Conservation (phyloP, 192 early-diverging fungal genomes). For the Blastocladiella britannica region DNA sequence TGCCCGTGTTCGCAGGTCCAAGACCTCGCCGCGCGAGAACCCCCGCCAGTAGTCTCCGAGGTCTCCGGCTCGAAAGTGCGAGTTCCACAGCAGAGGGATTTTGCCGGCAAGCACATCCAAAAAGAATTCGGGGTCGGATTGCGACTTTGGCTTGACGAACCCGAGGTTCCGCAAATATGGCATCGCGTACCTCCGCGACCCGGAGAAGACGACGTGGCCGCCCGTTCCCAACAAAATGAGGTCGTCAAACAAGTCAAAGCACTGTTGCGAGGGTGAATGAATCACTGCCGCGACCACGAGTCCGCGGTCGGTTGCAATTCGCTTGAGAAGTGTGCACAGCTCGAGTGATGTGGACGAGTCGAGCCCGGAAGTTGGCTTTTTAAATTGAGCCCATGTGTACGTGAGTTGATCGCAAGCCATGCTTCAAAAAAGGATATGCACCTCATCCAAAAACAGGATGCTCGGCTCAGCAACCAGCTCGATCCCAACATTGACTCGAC, state of each 20-base stretch:
- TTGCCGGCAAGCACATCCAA: conserved; percentile 42
- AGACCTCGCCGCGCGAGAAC: too few species aligned
- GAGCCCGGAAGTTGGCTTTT: conserved; percentile 51
- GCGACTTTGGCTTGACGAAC: conserved; percentile 11
- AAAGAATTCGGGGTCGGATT: conserved; percentile 31
- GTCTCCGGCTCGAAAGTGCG: conserved; percentile 16
- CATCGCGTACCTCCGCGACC: conserved; percentile 22
- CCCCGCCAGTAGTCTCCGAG: conserved; percentile 24
- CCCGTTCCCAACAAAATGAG: conserved; percentile 45
- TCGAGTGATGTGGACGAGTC: conserved; percentile 43
- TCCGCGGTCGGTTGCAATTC: conserved; percentile 31
- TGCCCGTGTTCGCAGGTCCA: too few species aligned
- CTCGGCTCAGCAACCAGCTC: conserved; percentile 32
- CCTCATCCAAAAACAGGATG: conserved; percentile 41
- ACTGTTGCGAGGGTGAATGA: conserved; percentile 37
- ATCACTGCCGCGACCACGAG: conserved; percentile 45
- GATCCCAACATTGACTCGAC: conserved; percentile 59
- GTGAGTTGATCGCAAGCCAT: too few species aligned
- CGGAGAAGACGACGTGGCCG: conserved; percentile 37
- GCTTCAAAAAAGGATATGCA: too few species aligned
- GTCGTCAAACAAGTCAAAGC: conserved; percentile 49
- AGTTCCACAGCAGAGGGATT: conserved; percentile 14
- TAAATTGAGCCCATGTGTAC: too few species aligned
- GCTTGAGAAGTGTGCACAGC: conserved; percentile 32
- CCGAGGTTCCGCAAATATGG: conserved; percentile 30